These are phyloP conservation scores for Neofusicoccum ribis DNA, from an alignment of 2,329 filamentous ascomycete genomes.

Conservation along the genomic window DNA sequence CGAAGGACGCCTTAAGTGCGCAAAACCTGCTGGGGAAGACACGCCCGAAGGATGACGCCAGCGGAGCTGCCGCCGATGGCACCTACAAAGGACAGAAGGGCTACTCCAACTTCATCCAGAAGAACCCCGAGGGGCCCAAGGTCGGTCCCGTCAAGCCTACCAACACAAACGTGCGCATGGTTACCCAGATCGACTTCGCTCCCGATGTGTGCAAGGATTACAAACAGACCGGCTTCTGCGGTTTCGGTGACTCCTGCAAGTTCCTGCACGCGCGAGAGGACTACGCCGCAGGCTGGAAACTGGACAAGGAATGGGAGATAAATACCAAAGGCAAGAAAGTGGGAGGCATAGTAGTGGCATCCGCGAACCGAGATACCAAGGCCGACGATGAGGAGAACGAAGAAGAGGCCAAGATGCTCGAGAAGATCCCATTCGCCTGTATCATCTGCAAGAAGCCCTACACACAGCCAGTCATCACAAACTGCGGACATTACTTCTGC, in stretches of 20 bases:
- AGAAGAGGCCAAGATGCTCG: constrained; percentile 70
- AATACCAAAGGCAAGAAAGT: constrained; percentile 65
- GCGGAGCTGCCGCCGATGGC: constrained; percentile 47
- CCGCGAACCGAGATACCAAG: constrained; percentile 51
- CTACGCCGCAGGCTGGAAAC: constrained; percentile 90
- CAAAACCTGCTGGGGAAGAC: constrained; percentile 63
- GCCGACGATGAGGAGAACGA: constrained; percentile 51
- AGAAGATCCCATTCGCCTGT: constrained; percentile 86
- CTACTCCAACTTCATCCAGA: constrained; percentile 65
- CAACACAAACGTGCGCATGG: constrained; percentile 78
- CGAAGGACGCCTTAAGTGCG: constrained; percentile 49
- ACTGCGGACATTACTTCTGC: constrained; percentile 96
- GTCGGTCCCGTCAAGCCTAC: constrained; percentile 87
- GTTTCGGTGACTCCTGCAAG: constrained; percentile 79
- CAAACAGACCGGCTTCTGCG: constrained; percentile 67
- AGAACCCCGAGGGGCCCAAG: constrained; percentile 73
- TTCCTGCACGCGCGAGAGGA: constrained; percentile 75
- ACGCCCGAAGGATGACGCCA: constrained; percentile 30
- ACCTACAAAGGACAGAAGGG: constrained; percentile 76
- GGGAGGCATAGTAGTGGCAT: constrained; percentile 55
- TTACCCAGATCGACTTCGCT: constrained; percentile 86
- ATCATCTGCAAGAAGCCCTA: constrained; percentile 82
- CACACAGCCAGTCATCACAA: constrained; percentile 77
- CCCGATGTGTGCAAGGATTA: constrained; percentile 96
- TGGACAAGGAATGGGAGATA: constrained; percentile 92